A percentile compares a stretch with the other conserved stretches of the same genome.
Evolutionary conservation across 2,329 filamentous ascomycete species (phyloP).

Genomic region (Neofusicoccum sp.): DNA sequence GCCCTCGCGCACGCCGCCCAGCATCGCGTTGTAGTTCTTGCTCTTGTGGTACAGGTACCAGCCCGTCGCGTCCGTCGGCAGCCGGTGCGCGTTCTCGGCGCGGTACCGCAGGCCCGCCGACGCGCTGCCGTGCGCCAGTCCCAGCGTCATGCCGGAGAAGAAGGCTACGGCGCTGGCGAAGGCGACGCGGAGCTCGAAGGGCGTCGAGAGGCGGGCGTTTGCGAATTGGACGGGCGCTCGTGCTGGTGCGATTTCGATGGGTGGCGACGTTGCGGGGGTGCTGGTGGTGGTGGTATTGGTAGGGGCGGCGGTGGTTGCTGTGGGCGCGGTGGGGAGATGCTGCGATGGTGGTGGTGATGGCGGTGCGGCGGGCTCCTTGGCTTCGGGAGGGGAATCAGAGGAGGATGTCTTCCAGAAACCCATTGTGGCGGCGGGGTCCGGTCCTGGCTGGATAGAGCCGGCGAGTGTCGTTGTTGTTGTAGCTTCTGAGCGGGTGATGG

Average conservation of each 20-base stretch:
- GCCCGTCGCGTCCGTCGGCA: conserved; percentile 77
- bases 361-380: not conserved
- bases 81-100: conserved; percentile 93
- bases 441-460: not conserved
- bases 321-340: not conserved
- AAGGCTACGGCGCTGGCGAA: conserved; percentile 63
- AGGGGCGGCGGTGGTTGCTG: not conserved
- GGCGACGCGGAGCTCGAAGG: conserved; percentile 66
- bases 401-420: conserved; percentile 6
- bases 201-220: conserved; percentile 58
- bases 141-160: conserved; percentile 69
- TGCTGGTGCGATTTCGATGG: not conserved
- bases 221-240: not conserved
- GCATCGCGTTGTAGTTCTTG: conserved; percentile 88
- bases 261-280: not conserved
- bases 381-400: not conserved
- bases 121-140: conserved; percentile 71
- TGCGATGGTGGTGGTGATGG: not conserved
- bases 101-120: conserved; percentile 81
- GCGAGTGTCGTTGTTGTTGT: not conserved
- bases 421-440: not conserved
- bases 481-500: not conserved
- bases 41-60: conserved; percentile 99
- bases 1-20: conserved; percentile 78
- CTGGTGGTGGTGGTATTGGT: not conserved